phyloP scores from a whole-genome alignment of 2,329 filamentous ascomycete genomes.

The Fusarium abutilonis region DNA sequence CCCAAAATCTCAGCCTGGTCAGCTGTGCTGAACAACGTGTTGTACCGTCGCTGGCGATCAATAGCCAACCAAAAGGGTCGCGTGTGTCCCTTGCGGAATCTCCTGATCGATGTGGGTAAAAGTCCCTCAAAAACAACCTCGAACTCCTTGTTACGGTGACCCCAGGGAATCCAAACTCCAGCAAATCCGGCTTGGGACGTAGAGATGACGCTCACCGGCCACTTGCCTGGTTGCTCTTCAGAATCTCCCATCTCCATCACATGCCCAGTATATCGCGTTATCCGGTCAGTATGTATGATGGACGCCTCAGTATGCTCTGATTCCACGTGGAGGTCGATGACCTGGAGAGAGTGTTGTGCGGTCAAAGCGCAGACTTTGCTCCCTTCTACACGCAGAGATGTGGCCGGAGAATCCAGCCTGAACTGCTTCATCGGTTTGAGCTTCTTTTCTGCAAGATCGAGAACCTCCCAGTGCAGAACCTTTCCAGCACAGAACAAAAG shows the following conservation, averaged over 20 bases:
- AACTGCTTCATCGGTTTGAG: slow-evolving; percentile 59
- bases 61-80: slow-evolving; percentile 62
- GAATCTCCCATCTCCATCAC: slow-evolving; percentile 57
- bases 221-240: slow-evolving; percentile 41
- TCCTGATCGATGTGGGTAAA: slow-evolving; percentile 65
- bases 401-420: slow-evolving; percentile 63
- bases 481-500: slow-evolving; percentile 66
- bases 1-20: slow-evolving; percentile 68
- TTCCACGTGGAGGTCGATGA: slow-evolving; percentile 60
- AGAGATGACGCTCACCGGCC: slow-evolving; percentile 59
- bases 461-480: slow-evolving; percentile 64
- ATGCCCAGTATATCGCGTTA: slow-evolving; percentile 56
- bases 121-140: slow-evolving; percentile 64
- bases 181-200: slow-evolving; percentile 59
- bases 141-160: slow-evolving; percentile 54
- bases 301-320: slow-evolving; percentile 50
- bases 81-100: slow-evolving; percentile 63
- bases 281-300: slow-evolving; percentile 58
- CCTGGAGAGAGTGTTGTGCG: slow-evolving; percentile 62
- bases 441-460: slow-evolving; percentile 62
- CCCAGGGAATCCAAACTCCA: slow-evolving; percentile 62
- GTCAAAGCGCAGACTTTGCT: slow-evolving; percentile 64
- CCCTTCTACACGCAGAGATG: slow-evolving; percentile 58
- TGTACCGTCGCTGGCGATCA: slow-evolving; percentile 52
- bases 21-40: slow-evolving; percentile 54